These are phyloP conservation scores for Fusarium brevicatenulatum DNA, from an alignment of 2,329 filamentous ascomycete genomes.

Conservation along the genomic window DNA sequence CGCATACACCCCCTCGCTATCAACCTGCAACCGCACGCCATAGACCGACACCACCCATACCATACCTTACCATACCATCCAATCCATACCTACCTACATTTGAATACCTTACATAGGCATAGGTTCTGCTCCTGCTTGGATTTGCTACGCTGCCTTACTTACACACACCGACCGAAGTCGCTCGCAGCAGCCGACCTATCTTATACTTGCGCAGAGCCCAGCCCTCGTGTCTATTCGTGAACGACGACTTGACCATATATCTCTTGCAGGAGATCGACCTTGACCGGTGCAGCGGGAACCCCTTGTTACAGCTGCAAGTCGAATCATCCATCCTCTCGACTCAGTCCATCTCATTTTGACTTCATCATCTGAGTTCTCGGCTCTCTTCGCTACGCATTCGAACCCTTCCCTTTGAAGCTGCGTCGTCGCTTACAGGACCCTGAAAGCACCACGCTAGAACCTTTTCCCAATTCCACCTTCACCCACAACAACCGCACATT, in stretches of 20 bases:
- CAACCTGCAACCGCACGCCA: slow-evolving; percentile 37
- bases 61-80: not conserved
- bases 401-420: not conserved
- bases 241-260: slow-evolving; percentile 24
- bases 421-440: slow-evolving; percentile 19
- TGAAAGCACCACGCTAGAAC: slow-evolving; percentile 36
- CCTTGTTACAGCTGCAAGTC: slow-evolving; percentile 24
- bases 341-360: slow-evolving; percentile 7
- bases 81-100: slow-evolving; percentile 7
- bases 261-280: slow-evolving; percentile 39
- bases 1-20: slow-evolving; percentile 32
- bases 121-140: slow-evolving; percentile 14
- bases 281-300: slow-evolving; percentile 35
- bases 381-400: slow-evolving; percentile 7
- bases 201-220: slow-evolving; percentile 24
- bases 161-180: slow-evolving; percentile 38
- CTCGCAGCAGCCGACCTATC: slow-evolving; percentile 16
- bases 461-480: slow-evolving; percentile 42
- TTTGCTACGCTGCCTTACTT: slow-evolving; percentile 20
- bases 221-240: slow-evolving; percentile 21
- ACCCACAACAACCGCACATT: slow-evolving; percentile 42
- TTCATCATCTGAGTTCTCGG: slow-evolving; percentile 9
- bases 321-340: slow-evolving; percentile 4
- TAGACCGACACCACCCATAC: slow-evolving; percentile 40
- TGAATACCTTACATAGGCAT: slow-evolving; percentile 21